Conservation (phyloP, 176 grass and related monocot genomes). For the Hsuehochloa calcarea region DNA sequence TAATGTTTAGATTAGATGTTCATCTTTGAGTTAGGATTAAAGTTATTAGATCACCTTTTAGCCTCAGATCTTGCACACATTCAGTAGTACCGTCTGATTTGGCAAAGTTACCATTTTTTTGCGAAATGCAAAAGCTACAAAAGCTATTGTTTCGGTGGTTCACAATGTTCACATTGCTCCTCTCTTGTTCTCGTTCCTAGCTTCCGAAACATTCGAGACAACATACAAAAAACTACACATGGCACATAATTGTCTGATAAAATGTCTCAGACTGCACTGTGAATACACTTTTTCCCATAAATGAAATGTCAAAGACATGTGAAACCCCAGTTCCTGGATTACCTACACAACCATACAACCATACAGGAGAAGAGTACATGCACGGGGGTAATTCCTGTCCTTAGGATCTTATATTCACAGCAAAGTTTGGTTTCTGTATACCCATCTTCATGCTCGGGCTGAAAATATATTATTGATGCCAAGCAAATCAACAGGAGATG, state of each 20-base stretch:
- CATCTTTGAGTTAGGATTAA: too few relatives aligned
- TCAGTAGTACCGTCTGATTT: neutral
- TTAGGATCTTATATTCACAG: constrained; percentile 40
- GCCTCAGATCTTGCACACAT: too few relatives aligned
- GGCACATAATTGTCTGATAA: neutral
- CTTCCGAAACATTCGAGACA: neutral
- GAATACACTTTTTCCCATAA: constrained; percentile 1
- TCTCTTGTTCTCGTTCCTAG: neutral
- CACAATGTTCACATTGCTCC: neutral
- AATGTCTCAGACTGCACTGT: neutral
- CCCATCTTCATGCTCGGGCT: constrained; percentile 30
- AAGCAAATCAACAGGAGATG: neutral
- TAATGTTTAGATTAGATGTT: too few relatives aligned
- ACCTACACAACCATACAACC: constrained; percentile 24
- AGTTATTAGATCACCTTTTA: too few relatives aligned
- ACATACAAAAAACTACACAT: neutral
- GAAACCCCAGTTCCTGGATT: constrained; percentile 22
- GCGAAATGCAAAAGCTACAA: neutral
- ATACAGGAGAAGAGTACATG: constrained; percentile 30
- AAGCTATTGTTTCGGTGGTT: neutral
- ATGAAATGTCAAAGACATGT: constrained; percentile 3
- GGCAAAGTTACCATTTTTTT: neutral
- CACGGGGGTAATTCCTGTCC: constrained; percentile 6
- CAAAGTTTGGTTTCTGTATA: constrained; percentile 20
- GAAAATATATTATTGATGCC: constrained; percentile 38